Percentiles rank a stretch among this genome's conserved stretches.
These are phyloP conservation scores for Tephrocybe sp. DNA, from an alignment of 768 basidiomycete genomes.

Conservation along the genomic window DNA sequence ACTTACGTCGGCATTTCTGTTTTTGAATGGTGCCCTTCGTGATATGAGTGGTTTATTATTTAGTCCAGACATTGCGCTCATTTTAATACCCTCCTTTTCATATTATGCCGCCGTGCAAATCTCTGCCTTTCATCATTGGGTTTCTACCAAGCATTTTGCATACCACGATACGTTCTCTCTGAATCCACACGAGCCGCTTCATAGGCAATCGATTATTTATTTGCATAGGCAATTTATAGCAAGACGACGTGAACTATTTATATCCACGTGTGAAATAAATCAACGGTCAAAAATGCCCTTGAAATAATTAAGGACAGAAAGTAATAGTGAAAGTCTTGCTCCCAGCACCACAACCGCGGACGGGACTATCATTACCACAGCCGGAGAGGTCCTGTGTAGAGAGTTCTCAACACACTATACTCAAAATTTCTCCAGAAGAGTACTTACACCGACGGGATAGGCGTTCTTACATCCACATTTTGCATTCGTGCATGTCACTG, in stretches of 20 bases:
- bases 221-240: not conserved
- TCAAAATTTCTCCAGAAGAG: no score
- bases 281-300: not conserved
- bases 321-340: slow-evolving; percentile 31
- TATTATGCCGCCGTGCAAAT: slow-evolving; percentile 7
- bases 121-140: not conserved
- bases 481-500: slow-evolving; percentile 36
- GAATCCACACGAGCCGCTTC: no score
- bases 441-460: slow-evolving; percentile 29
- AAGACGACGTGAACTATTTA: no score
- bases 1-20: slow-evolving; percentile 2
- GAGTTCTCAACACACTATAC: not conserved
- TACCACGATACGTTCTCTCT: not conserved
- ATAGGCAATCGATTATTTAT: not conserved
- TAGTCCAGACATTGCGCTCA: slow-evolving; percentile 1
- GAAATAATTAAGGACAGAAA: slow-evolving; percentile 30
- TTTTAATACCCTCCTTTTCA: slow-evolving; percentile 11
- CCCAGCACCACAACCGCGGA: slow-evolving; percentile 34
- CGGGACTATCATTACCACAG: slow-evolving; percentile 37
- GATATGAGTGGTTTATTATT: slow-evolving; percentile 2
- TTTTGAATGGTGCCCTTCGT: slow-evolving; percentile 6
- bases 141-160: not conserved
- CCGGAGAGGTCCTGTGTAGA: slow-evolving; percentile 30
- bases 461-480: slow-evolving; percentile 33
- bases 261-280: no score